These are phyloP conservation scores for Salvia sclarea DNA, from an alignment of 305 asterid genomes.

Conservation along the genomic window DNA sequence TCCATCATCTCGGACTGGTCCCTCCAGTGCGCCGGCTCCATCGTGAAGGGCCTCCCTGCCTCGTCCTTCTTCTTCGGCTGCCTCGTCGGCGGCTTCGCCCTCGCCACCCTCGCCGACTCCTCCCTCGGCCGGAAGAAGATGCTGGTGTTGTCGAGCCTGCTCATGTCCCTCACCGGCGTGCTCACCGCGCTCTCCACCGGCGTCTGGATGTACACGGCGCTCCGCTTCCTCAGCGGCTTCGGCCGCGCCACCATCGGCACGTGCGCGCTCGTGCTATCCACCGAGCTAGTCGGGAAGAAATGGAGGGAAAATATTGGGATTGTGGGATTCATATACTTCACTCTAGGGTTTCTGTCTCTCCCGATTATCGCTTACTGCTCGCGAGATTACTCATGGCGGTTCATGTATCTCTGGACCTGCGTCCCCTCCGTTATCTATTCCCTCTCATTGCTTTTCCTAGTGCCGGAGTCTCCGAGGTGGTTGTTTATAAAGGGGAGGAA, in stretches of 20 bases:
- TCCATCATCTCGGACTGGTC: conserved; percentile 59
- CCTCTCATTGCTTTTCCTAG: conserved; percentile 35
- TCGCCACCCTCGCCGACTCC: conserved; percentile 56
- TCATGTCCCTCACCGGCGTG: conserved; percentile 49
- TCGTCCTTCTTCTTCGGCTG: conserved; percentile 58
- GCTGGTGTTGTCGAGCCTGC: conserved; percentile 38
- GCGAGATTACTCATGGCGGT: conserved; percentile 53
- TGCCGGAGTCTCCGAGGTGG: conserved; percentile 68
- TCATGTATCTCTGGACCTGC: conserved; percentile 52
- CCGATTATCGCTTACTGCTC: conserved; percentile 45
- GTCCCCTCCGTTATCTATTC: conserved; percentile 50
- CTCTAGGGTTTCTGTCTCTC: conserved; percentile 62
- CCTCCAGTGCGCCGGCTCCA: conserved; percentile 48
- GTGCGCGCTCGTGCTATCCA: conserved; percentile 57
- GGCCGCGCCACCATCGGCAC: conserved; percentile 59
- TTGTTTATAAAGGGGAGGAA: conserved; percentile 47
- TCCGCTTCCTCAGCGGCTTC: conserved; percentile 50
- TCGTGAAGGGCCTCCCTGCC: conserved; percentile 49
- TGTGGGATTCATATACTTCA: conserved; percentile 47
- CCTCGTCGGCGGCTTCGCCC: conserved; percentile 48
- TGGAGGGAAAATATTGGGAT: conserved; percentile 62
- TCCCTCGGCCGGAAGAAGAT: conserved; percentile 50
- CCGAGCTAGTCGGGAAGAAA: conserved; percentile 60
- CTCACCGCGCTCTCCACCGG: conserved; percentile 42
- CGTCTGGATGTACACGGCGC: conserved; percentile 42